Evolutionary conservation across 2,329 filamentous ascomycete genomes (phyloP), one percentile per base, ranked within the genome.

Genomic region (Aspergillus neoniger): DNA sequence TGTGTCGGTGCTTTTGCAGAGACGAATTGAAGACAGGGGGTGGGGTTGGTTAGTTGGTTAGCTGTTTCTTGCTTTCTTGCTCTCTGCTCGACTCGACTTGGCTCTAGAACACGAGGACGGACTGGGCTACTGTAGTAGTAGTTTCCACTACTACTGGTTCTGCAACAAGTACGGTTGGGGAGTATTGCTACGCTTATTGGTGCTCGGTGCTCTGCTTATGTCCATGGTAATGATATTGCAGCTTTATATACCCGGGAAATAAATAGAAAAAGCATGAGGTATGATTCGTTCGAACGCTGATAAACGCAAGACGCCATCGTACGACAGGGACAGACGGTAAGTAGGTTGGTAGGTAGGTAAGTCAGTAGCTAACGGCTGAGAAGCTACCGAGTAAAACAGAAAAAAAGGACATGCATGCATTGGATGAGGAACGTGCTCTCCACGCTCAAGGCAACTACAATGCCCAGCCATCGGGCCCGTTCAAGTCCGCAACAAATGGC

Each of bases 391-490:
- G 41, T 36, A 36, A 44, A 44, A 44, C 28, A 30, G 10, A 44
- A 12, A 17, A 10, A 57, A n/a, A 57, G 19, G 19, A 48, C n/a
- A 5, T 21, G 47, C 28, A 23, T 44, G 21, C 12, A 44, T 43
- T n/a, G 19, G 17, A 25, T 55, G 53, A 10, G 21, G 21, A 41
- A 44, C 28, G n/a, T 32, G 36, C 36, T 8, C n/a, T 21, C 39
- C 17, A 25, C 10, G 32, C 12, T 36, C 32, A 36, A 14, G 5
- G 32, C 32, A 12, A 21, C 77, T 77, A 90, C 63, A 90, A 76
- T 55, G 86, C 88, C 95, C 95, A 99, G 70, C 96, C 92, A 58
- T 88, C 86, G 64, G 81, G 80, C 73, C 93, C 85, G 70, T 97
- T 94, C 21, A 84, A 83, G 4, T 83, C 79, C 38, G 84, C 85